phyloP scores from a whole-genome alignment of 768 basidiomycete genomes.

The Suillus spraguei region DNA sequence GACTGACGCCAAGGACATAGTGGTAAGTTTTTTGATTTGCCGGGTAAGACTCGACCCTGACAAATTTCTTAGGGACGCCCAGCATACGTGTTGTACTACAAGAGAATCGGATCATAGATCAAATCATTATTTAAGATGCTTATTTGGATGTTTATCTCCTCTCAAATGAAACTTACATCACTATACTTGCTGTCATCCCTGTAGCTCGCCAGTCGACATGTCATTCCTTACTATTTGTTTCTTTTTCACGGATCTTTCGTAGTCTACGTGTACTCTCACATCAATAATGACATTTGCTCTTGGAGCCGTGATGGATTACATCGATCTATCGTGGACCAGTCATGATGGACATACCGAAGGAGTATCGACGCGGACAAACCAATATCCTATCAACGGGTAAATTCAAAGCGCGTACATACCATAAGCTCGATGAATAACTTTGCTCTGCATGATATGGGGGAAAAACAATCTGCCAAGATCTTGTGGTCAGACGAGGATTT shows the following conservation, averaged over 20 bases:
- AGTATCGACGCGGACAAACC: background rate
- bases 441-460: background rate
- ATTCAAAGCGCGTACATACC: background rate
- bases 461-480: background rate
- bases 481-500: background rate
- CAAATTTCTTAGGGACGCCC: constrained; percentile 51
- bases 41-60: constrained; percentile 27
- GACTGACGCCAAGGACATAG: constrained; percentile 78
- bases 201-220: constrained; percentile 1
- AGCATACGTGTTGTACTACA: constrained; percentile 85
- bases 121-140: constrained; percentile 9
- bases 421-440: background rate
- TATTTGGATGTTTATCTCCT: constrained; percentile 9
- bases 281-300: background rate
- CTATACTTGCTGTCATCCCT: constrained; percentile 1
- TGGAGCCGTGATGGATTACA: background rate
- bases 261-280: constrained; percentile 5
- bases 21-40: constrained; percentile 51
- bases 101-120: constrained; percentile 46
- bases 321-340: background rate
- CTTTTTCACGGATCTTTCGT: background rate
- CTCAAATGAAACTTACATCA: constrained; percentile 7
- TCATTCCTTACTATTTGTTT: background rate
- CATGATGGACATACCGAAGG: background rate
- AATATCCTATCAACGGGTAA: background rate